phyloP scores from a whole-genome alignment of 73 alveolate genomes.

The Symbiodinium pilosum region DNA sequence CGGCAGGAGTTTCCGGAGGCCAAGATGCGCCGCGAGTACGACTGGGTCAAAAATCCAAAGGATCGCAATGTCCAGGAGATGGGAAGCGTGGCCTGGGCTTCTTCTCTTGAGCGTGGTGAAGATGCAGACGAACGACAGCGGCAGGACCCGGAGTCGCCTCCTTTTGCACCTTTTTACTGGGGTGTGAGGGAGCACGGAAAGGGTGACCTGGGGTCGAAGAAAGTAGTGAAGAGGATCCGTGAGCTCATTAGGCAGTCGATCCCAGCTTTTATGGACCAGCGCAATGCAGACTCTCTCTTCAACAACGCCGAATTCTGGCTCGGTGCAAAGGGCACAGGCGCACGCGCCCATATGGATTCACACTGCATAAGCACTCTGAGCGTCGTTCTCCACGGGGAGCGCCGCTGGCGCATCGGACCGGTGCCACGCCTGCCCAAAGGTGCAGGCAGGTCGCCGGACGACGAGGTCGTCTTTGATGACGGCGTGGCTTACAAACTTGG shows the following conservation, averaged over 20 bases:
- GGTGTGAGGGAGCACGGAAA: conserved; percentile 63
- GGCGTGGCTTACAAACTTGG: conserved; percentile 80
- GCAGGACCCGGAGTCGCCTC: conserved; percentile 56
- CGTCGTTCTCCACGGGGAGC: conserved; percentile 71
- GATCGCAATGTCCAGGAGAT: conserved; percentile 45
- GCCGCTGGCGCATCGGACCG: conserved; percentile 90
- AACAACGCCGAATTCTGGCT: conserved; percentile 83
- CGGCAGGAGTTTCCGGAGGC: conserved; percentile 57
- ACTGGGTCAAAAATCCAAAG: conserved; percentile 86
- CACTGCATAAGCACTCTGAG: conserved; percentile 77
- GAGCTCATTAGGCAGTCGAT: conserved; percentile 27
- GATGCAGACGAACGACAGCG: conserved; percentile 51
- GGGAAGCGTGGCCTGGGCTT: conserved; percentile 39
- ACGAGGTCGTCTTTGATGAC: conserved; percentile 77
- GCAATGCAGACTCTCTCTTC: conserved; percentile 32
- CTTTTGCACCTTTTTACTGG: conserved; percentile 86
- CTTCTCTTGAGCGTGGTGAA: conserved; percentile 37
- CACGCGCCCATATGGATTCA: conserved; percentile 87
- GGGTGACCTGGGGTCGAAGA: conserved; percentile 62
- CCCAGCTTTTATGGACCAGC: conserved; percentile 40
- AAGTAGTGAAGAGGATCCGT: conserved; percentile 45
- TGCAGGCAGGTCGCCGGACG: conserved; percentile 68
- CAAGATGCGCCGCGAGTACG: conserved; percentile 75
- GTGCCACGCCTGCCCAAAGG: conserved; percentile 78
- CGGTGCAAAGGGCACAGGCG: conserved; percentile 84